phyloP scores from a whole-genome alignment of 2,329 filamentous ascomycete genomes.

The Dothidotthia symphoricarpi region DNA sequence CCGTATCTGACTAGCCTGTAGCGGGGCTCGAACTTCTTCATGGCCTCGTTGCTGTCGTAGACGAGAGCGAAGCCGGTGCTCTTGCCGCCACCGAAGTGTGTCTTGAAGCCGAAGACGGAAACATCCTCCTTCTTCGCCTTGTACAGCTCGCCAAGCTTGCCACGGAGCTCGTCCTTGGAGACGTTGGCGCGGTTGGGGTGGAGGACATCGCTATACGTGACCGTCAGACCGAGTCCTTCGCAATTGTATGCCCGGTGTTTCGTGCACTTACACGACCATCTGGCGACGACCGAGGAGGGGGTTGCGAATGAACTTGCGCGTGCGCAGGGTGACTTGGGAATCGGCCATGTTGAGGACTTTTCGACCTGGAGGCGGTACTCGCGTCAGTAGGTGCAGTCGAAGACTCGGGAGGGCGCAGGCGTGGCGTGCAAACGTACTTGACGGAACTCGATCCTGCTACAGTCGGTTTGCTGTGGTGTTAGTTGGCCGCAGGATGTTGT shows the following conservation, averaged over 20 bases:
- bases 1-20: slow-evolving; percentile 96
- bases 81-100: slow-evolving; percentile 99
- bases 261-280: slow-evolving; percentile 85
- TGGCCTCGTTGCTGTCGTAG: slow-evolving; percentile 96
- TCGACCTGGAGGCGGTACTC: slow-evolving; percentile 27
- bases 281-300: slow-evolving; percentile 97
- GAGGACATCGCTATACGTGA: slow-evolving; percentile 81
- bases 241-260: slow-evolving; percentile 13
- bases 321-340: slow-evolving; percentile 64
- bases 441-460: slow-evolving; percentile 38
- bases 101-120: slow-evolving; percentile 97
- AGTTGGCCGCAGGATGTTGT: slow-evolving; percentile 23
- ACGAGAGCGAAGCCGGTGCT: slow-evolving; percentile 97
- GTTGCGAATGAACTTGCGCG: slow-evolving; percentile 99
- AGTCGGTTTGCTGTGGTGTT: slow-evolving; percentile 29
- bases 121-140: slow-evolving; percentile 98
- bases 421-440: slow-evolving; percentile 29
- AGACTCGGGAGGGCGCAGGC: slow-evolving; percentile 6
- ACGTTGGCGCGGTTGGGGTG: slow-evolving; percentile 98
- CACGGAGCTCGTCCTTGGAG: slow-evolving; percentile 97
- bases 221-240: slow-evolving; percentile 31
- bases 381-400: slow-evolving; percentile 16
- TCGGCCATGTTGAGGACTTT: slow-evolving; percentile 73
- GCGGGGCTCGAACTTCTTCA: slow-evolving; percentile 99
- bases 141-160: slow-evolving; percentile 93